Evolutionary conservation across 1,284 basidiomycete species (phyloP).

Genomic region (Ganoderma meredithae): DNA sequence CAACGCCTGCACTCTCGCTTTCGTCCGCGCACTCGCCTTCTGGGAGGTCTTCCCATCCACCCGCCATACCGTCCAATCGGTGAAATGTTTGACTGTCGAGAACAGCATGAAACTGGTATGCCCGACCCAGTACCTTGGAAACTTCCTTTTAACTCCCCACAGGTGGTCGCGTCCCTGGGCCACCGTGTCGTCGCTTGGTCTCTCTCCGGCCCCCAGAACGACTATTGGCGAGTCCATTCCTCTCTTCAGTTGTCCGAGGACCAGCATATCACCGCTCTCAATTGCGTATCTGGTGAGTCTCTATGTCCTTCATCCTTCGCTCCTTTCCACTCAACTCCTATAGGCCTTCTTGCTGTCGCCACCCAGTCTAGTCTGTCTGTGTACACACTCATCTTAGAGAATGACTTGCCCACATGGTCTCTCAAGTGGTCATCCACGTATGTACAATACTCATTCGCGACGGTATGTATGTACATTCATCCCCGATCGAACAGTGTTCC

Average conservation of each 20-base stretch:
- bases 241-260: slow-evolving; percentile 66
- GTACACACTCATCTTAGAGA: slow-evolving; percentile 77
- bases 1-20: slow-evolving; percentile 65
- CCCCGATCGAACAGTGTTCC: slow-evolving; percentile 47
- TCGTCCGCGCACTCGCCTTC: slow-evolving; percentile 74
- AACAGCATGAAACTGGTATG: slow-evolving; percentile 79
- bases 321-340: slow-evolving; percentile 25
- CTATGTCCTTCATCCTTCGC: neutral
- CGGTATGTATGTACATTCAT: slow-evolving; percentile 27
- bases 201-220: slow-evolving; percentile 65
- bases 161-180: slow-evolving; percentile 78
- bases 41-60: slow-evolving; percentile 77
- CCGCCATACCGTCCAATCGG: slow-evolving; percentile 50
- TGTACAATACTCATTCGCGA: slow-evolving; percentile 34
- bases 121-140: slow-evolving; percentile 3
- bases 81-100: slow-evolving; percentile 75
- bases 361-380: slow-evolving; percentile 65
- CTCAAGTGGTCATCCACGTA: slow-evolving; percentile 75
- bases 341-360: slow-evolving; percentile 77
- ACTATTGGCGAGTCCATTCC: slow-evolving; percentile 81
- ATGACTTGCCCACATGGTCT: slow-evolving; percentile 83
- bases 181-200: slow-evolving; percentile 76
- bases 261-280: slow-evolving; percentile 64
- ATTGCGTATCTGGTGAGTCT: slow-evolving; percentile 70
- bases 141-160: slow-evolving; percentile 18